Evolutionary conservation across 1,139 yeast genomes (phyloP).

Genomic region (Suhomyces panamericanus): DNA sequence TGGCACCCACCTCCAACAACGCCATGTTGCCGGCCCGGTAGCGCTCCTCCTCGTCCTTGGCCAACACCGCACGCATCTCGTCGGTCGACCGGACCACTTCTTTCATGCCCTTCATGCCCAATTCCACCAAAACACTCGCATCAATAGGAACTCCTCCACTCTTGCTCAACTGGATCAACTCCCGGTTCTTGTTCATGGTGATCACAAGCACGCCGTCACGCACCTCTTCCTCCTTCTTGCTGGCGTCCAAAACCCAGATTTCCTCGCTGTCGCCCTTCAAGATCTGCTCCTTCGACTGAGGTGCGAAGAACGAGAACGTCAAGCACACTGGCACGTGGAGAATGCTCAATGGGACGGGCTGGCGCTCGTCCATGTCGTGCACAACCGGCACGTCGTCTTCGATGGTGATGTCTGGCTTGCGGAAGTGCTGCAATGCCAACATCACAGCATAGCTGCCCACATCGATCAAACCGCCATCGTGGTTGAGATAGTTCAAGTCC

Average conservation of each 20-base stretch:
- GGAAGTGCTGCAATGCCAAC: conserved; percentile 79
- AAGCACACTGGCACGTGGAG: conserved; percentile 89
- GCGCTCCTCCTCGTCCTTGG: conserved; percentile 51
- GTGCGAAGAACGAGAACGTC: conserved; percentile 83
- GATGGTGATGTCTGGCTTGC: conserved; percentile 79
- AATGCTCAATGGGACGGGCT: conserved; percentile 82
- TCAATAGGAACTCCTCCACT: conserved; percentile 91
- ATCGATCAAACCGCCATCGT: conserved; percentile 91
- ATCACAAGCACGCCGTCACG: conserved; percentile 81
- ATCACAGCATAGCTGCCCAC: conserved; percentile 89
- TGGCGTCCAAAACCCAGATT: conserved; percentile 73
- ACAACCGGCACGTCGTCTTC: conserved; percentile 62
- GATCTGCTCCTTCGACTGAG: conserved; percentile 61
- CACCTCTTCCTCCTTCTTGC: conserved; percentile 70
- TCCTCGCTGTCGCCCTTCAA: conserved; percentile 65
- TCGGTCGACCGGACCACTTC: conserved; percentile 67
- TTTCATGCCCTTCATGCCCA: conserved; percentile 65
- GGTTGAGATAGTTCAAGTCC: conserved; percentile 83
- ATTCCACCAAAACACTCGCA: conserved; percentile 65
- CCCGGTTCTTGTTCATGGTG: conserved; percentile 86
- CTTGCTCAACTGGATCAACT: conserved; percentile 83
- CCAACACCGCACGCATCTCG: conserved; percentile 56
- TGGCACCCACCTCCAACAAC: conserved; percentile 43
- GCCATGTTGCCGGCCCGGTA: conserved; percentile 31
- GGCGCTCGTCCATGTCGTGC: conserved; percentile 73